phyloP scores from a whole-genome alignment of 805 yeast species.

The Saccharomycopsis fibuligera region DNA sequence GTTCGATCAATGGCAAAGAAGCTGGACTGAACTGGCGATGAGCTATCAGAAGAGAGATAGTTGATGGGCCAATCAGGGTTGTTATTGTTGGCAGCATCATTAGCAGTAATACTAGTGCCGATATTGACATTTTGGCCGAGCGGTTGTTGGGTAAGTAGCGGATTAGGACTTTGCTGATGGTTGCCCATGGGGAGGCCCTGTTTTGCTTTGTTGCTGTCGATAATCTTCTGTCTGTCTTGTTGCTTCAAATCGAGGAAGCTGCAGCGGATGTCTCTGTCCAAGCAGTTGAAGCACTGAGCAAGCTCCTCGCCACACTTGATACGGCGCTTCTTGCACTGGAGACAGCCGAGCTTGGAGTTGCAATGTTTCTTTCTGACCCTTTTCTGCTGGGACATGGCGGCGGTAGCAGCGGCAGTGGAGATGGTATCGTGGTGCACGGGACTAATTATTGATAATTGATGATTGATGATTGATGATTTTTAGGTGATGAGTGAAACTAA shows the following conservation, averaged over 20 bases:
- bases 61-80: no score
- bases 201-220: neutral
- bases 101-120: no score
- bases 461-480: no score
- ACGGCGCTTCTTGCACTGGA: conserved; percentile 14
- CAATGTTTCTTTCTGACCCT: conserved; percentile 10
- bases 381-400: neutral
- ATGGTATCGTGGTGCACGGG: no score
- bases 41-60: no score
- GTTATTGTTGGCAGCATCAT: no score
- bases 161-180: neutral
- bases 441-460: no score
- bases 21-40: no score
- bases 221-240: conserved; percentile 10
- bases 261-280: conserved; percentile 12
- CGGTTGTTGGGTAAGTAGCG: no score
- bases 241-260: conserved; percentile 8
- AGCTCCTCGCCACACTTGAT: conserved; percentile 19
- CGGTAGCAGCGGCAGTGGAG: no score
- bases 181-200: neutral
- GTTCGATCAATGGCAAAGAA: no score
- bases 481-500: no score
- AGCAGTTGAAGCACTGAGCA: conserved; percentile 15
- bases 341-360: conserved; percentile 16
- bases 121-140: neutral